Conservation (phyloP, 495 filamentous ascomycete genomes). For the Hyaloscypha variabilis region DNA sequence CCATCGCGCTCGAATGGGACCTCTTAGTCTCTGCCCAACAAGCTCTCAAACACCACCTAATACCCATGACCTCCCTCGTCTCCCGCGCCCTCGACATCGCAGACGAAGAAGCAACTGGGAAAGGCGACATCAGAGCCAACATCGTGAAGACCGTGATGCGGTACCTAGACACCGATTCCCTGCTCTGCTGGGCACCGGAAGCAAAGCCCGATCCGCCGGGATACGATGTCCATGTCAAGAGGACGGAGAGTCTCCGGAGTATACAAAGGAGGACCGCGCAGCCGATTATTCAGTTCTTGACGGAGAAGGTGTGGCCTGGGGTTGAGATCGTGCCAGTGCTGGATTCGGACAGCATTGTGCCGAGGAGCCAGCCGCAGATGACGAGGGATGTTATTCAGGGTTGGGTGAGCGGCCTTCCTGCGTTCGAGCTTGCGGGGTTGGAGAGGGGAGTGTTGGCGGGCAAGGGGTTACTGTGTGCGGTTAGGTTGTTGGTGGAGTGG, state of each 20-base stretch:
- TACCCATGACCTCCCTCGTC: conserved; percentile 85
- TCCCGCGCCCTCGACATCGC: conserved; percentile 80
- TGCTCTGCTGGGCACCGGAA: conserved; percentile 91
- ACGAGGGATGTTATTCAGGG: conserved; percentile 74
- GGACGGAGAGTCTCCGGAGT: conserved; percentile 61
- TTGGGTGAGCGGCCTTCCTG: conserved; percentile 73
- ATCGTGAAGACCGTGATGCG: conserved; percentile 72
- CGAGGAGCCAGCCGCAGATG: conserved; percentile 65
- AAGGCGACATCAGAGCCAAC: conserved; percentile 49
- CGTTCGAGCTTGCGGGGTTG: conserved; percentile 82
- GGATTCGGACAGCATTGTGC: conserved; percentile 73
- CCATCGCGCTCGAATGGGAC: conserved; percentile 93
- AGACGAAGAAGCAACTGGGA: conserved; percentile 51
- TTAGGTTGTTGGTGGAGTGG: conserved; percentile 84
- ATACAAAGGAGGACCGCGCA: conserved; percentile 68
- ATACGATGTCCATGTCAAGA: conserved; percentile 27
- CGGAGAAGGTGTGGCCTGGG: conserved; percentile 81
- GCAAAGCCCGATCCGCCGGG: conserved; percentile 37
- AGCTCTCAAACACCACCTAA: conserved; percentile 75
- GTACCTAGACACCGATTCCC: conserved; percentile 88
- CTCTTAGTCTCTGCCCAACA: conserved; percentile 76
- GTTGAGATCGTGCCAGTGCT: conserved; percentile 74
- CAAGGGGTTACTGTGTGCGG: conserved; percentile 82
- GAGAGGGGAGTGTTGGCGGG: conserved; percentile 82
- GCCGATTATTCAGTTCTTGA: conserved; percentile 71